These are phyloP conservation scores for Syzygium aromaticum DNA, from an alignment of 345 rosid species.

Conservation along the genomic window DNA sequence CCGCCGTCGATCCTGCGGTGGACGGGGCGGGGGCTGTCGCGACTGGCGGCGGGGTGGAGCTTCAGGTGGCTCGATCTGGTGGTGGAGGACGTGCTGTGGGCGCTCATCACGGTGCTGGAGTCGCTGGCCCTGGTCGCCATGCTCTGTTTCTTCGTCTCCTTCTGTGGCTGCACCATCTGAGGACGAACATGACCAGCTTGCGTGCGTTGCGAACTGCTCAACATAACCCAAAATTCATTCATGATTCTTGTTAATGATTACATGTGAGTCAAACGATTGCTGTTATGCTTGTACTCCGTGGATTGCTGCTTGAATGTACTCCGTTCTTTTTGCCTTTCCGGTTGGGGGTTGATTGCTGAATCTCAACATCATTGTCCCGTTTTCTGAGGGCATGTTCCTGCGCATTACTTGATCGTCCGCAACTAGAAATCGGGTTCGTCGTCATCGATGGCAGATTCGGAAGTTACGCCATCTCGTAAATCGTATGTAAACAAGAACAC, in stretches of 20 bases:
- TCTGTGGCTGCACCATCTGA: slow-evolving; percentile 83
- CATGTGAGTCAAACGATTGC: too few relatives aligned
- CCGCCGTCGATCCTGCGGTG: slow-evolving; percentile 34
- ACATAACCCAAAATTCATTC: too few relatives aligned
- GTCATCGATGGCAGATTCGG: neutral
- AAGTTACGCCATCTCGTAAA: neutral
- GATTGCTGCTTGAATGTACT: neutral
- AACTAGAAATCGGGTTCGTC: neutral
- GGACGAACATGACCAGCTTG: neutral
- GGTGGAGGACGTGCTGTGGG: slow-evolving; percentile 68
- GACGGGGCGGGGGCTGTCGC: slow-evolving; percentile 44
- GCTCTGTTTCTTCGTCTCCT: slow-evolving; percentile 69
- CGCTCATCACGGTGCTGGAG: slow-evolving; percentile 46
- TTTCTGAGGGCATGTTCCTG: neutral
- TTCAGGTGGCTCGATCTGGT: slow-evolving; percentile 29
- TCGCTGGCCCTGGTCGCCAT: slow-evolving; percentile 58
- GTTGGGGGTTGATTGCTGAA: neutral
- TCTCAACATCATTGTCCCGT: neutral
- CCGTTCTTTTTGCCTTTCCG: neutral
- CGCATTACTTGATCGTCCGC: neutral
- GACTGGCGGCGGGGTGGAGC: slow-evolving; percentile 8
- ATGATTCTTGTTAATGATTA: neutral
- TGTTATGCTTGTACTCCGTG: too few relatives aligned
- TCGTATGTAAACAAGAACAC: neutral
- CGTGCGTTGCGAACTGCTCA: too few relatives aligned